phyloP scores from a whole-genome alignment of 148 eudicot genomes.

The Rhododendron ovatum region DNA sequence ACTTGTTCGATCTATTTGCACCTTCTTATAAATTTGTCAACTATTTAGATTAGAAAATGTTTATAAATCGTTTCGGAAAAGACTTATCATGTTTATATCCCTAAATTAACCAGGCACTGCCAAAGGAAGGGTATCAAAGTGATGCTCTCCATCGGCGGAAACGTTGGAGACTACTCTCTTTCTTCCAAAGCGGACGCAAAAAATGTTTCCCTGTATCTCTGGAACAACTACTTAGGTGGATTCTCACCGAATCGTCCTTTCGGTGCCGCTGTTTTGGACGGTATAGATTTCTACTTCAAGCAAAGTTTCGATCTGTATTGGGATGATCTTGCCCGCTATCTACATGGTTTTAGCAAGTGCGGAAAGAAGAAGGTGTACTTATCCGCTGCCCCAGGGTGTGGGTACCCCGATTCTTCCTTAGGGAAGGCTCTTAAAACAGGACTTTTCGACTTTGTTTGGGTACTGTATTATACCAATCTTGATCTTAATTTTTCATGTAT shows the following conservation, averaged over 20 bases:
- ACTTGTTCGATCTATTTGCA: background rate
- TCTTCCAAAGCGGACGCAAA: constrained; percentile 45
- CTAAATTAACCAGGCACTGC: constrained; percentile 6
- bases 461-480: constrained; percentile 39
- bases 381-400: constrained; percentile 86
- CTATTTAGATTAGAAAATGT: background rate
- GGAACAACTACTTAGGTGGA: constrained; percentile 60
- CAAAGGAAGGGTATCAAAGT: constrained; percentile 40
- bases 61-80: too few relatives aligned
- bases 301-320: constrained; percentile 28
- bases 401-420: constrained; percentile 51
- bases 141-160: constrained; percentile 59
- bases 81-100: background rate
- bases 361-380: constrained; percentile 42
- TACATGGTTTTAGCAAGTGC: constrained; percentile 5
- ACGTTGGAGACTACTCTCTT: constrained; percentile 31
- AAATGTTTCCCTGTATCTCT: constrained; percentile 34
- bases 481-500: constrained; percentile 46
- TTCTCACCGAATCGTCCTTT: constrained; percentile 38
- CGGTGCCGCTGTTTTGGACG: constrained; percentile 57
- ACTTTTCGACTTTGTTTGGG: constrained; percentile 82
- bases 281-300: constrained; percentile 66
- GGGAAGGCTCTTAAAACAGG: constrained; percentile 53
- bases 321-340: constrained; percentile 34
- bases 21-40: background rate